Evolutionary conservation across 1,139 yeast species (phyloP).

Genomic region (Nakaseomyces sp.): DNA sequence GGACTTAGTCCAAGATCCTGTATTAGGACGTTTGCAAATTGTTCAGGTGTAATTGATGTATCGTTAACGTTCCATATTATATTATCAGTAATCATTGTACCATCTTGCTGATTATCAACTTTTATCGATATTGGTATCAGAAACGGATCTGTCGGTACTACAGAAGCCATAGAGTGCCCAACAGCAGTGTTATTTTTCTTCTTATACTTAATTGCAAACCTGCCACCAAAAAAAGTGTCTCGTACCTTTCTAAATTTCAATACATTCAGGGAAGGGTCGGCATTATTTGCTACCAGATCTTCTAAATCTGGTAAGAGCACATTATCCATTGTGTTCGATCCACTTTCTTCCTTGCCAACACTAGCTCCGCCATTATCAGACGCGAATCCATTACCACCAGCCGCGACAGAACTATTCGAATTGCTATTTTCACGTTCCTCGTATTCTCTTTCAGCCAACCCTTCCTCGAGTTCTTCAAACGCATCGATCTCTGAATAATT

Average conservation of each 20-base stretch:
- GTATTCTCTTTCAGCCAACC: conserved; percentile 11
- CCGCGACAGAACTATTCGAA: conserved; percentile 3
- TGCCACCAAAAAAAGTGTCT: conserved; percentile 30
- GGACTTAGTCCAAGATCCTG: conserved; percentile 74
- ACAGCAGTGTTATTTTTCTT: conserved; percentile 6
- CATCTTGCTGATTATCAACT: conserved; percentile 48
- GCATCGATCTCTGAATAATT: conserved; percentile 83
- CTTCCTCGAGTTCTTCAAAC: conserved; percentile 6
- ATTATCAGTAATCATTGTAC: conserved; percentile 62
- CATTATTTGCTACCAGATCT: conserved; percentile 13
- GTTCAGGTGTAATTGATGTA: conserved; percentile 67
- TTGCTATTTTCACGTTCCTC: conserved; percentile 20
- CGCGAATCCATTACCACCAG: conserved; percentile 9
- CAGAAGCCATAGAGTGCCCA: no score
- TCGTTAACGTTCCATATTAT: conserved; percentile 90
- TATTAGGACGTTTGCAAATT: conserved; percentile 71
- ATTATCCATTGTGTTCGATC: background rate
- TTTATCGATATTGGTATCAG: conserved; percentile 74
- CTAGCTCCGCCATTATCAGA: no score
- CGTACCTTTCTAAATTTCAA: conserved; percentile 29
- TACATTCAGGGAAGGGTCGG: conserved; percentile 23
- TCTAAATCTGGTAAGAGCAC: conserved; percentile 26
- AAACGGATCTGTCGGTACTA: conserved; percentile 23
- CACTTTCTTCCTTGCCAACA: background rate
- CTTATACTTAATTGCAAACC: conserved; percentile 28